A percentile compares a stretch with the other conserved stretches of the same genome.
Evolutionary conservation across 257 asterid species (phyloP).

Genomic region (Voacanga thouarsii): DNA sequence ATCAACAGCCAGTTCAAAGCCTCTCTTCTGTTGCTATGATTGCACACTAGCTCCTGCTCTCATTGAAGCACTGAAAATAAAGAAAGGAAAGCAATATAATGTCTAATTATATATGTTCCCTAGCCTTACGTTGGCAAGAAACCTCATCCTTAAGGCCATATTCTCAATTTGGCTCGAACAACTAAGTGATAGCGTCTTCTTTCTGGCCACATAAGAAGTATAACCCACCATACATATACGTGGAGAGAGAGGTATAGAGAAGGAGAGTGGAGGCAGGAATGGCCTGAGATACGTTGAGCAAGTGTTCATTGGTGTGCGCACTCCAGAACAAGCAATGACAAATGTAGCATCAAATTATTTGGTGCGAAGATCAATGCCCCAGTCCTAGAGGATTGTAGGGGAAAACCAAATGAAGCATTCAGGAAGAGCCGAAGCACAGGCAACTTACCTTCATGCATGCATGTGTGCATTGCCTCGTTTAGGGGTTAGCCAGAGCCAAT

Average conservation of each 20-base stretch:
- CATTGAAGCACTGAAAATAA: too few relatives aligned
- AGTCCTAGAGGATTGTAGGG: constrained; percentile 3
- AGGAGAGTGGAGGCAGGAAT: constrained; percentile 12
- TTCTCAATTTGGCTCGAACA: constrained; percentile 17
- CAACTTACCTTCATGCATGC: constrained; percentile 24
- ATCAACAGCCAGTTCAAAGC: too few relatives aligned
- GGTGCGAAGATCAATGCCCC: constrained; percentile 44
- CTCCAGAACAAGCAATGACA: constrained; percentile 30
- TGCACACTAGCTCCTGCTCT: background rate
- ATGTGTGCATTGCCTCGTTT: constrained; percentile 19
- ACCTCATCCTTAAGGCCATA: constrained; percentile 1
- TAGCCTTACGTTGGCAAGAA: background rate
- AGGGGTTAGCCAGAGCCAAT: constrained; percentile 21
- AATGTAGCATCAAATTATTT: constrained; percentile 42
- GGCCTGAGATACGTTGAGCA: constrained; percentile 26
- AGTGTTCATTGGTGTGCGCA: constrained; percentile 37
- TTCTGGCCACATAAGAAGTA: constrained; percentile 1
- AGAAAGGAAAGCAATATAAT: background rate
- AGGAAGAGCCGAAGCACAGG: constrained; percentile 48
- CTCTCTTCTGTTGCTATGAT: too few relatives aligned
- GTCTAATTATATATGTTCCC: too few relatives aligned
- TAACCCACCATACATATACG: too few relatives aligned
- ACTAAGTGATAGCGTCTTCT: background rate
- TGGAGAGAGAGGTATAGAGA: background rate
- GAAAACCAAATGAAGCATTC: constrained; percentile 1